A percentile compares a stretch with the other conserved stretches of the same genome.
phyloP scores from a whole-genome alignment of 139 green algal species.

The Chloropicon primus region DNA sequence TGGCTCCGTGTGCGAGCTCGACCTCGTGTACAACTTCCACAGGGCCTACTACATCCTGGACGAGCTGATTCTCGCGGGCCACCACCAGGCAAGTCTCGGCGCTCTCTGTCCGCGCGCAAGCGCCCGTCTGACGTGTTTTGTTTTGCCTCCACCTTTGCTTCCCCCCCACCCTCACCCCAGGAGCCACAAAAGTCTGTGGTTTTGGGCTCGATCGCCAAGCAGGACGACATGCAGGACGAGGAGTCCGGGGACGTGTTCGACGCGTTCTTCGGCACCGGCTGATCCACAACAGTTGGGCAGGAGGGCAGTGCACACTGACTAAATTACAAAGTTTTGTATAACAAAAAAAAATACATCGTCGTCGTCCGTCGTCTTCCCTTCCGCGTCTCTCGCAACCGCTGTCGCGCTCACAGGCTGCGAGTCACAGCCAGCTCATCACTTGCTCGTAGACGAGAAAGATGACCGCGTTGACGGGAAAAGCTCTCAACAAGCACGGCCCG shows the following conservation, averaged over 20 bases:
- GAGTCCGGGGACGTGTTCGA: neutral
- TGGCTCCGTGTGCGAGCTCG: constrained; percentile 68
- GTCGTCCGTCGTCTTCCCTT: too few relatives aligned
- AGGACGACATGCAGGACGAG: neutral
- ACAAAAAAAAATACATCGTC: too few relatives aligned
- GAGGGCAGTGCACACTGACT: too few relatives aligned
- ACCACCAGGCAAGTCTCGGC: neutral
- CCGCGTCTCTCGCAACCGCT: too few relatives aligned
- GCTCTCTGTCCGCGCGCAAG: neutral
- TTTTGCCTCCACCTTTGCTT: neutral
- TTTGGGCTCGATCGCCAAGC: neutral
- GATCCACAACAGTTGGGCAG: too few relatives aligned
- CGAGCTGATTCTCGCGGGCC: constrained; percentile 77
- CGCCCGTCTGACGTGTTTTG: neutral
- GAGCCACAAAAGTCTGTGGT: neutral
- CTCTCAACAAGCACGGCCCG: neutral
- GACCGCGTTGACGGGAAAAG: neutral
- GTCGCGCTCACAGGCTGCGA: too few relatives aligned
- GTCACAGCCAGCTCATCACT: neutral
- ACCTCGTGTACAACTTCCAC: constrained; percentile 99
- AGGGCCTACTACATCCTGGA: constrained; percentile 98
- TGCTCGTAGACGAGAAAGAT: neutral
- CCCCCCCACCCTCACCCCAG: neutral
- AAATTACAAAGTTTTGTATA: too few relatives aligned
- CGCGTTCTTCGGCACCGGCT: neutral